Conservation (phyloP, 768 basidiomycete genomes). For the Mycena venus region DNA sequence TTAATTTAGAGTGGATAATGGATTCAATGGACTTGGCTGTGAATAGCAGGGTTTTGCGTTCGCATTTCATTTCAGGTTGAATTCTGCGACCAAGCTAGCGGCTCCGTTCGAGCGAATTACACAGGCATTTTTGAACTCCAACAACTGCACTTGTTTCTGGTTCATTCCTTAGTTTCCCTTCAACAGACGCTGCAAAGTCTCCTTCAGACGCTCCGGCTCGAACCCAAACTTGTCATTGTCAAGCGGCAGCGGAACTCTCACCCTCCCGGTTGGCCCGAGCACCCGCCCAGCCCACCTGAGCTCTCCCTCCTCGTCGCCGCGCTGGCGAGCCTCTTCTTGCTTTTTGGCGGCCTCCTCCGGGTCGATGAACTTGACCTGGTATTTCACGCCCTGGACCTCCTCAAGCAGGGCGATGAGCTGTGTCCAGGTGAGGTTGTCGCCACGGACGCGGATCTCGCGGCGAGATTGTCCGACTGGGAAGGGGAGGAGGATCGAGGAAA, state of each 20-base stretch:
- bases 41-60: no score
- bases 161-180: not conserved
- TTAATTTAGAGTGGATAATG: not conserved
- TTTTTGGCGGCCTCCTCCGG: no score
- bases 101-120: no score
- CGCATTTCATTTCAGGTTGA: no score
- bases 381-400: constrained; percentile 15
- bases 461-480: not conserved
- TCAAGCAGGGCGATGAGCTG: constrained; percentile 3
- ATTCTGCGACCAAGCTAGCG: no score
- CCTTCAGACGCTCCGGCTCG: not conserved
- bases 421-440: constrained; percentile 11
- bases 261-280: not conserved
- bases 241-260: not conserved
- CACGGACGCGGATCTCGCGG: constrained; percentile 13
- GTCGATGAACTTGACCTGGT: not conserved
- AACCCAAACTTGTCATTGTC: no score
- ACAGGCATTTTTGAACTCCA: no score
- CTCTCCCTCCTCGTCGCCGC: constrained; percentile 3
- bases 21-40: no score
- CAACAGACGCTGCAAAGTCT: constrained; percentile 1
- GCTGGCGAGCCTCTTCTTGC: constrained; percentile 4
- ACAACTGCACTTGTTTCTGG: no score
- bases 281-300: not conserved
- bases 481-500: constrained; percentile 15